Evolutionary conservation across 805 yeast genomes (phyloP), one percentile per base, ranked within the genome.

Genomic region (Teunomyces aglyptinius): DNA sequence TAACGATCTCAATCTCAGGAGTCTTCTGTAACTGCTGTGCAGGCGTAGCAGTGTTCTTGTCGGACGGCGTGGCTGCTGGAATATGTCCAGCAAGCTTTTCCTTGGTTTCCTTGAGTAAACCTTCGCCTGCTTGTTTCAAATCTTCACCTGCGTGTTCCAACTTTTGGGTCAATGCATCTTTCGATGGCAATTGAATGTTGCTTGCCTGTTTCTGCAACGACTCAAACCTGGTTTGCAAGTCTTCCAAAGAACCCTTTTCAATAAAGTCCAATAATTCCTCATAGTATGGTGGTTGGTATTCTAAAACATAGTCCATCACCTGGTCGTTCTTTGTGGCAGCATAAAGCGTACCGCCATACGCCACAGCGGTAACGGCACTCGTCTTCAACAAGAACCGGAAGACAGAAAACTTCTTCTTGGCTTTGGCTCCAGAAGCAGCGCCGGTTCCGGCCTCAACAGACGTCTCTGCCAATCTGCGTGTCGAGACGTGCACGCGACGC

Each of bases 291-390:
- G 69, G 64, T 46, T 71, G 69, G 44, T 70, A 55, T 54, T 71
- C 76, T 46, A 70, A 67, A 33, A 72, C 73, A 50, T 70, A 70
- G 54, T 71, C 76, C 71, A 71, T 63, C 12, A 71, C 75, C 44
- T 59, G 61, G 42, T 72, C 76, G 52, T 64, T 71, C 54, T 70
- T 72, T 47, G 76, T 70, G 43, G 76, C 76, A 33, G 52, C 67
- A 46, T 53, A 72, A 49, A 71, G 57, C 11, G 73, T 63, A 18
- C 70, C 68, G 2, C 76, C 77, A 47, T 71, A 71, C 5, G 54
- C 57, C 13, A 64, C 58, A 6, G 69, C 49, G 6, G 64, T 61
- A 20, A 59, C 44, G 7, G 66, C 46, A 10, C 63, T 51, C 11
- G 69, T 54, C 42, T 61, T 64, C 53, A 70, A 54, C 39, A 71